A percentile compares a stretch with the other conserved stretches of the same genome.
These are phyloP conservation scores for Pseudogymnoascus sp. DNA, from an alignment of 2,329 filamentous ascomycete species.

Conservation along the genomic window DNA sequence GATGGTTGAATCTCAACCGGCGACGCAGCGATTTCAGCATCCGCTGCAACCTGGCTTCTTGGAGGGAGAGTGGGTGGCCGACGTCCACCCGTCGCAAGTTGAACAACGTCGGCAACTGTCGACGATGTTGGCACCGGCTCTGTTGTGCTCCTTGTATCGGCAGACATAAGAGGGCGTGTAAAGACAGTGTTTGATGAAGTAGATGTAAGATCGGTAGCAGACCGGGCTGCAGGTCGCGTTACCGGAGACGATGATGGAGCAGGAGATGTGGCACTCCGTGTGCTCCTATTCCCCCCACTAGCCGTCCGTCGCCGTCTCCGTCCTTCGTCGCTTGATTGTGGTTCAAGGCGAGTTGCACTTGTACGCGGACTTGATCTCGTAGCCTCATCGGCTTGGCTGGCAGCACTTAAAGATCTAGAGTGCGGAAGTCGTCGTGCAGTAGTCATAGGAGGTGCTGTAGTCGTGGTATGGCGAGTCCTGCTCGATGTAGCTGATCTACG, in stretches of 20 bases:
- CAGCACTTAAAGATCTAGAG: conserved; percentile 41
- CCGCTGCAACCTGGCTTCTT: background rate
- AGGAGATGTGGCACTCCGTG: conserved; percentile 49
- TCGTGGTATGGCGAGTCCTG: background rate
- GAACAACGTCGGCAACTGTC: background rate
- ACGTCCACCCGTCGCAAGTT: background rate
- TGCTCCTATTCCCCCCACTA: conserved; percentile 34
- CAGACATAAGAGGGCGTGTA: conserved; percentile 19
- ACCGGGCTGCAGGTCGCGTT: conserved; percentile 47
- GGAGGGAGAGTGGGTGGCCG: background rate
- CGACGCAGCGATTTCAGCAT: background rate
- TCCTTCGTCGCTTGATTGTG: conserved; percentile 40
- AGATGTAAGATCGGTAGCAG: conserved; percentile 56
- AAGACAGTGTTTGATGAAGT: conserved; percentile 18
- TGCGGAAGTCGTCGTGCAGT: conserved; percentile 31
- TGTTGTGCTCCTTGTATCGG: conserved; percentile 19
- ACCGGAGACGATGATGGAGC: conserved; percentile 35
- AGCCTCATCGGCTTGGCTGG: conserved; percentile 40
- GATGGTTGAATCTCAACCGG: background rate
- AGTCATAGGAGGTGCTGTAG: conserved; percentile 16
- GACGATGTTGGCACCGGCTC: background rate
- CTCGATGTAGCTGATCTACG: background rate
- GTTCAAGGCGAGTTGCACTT: conserved; percentile 42
- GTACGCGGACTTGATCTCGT: conserved; percentile 42
- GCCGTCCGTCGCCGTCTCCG: conserved; percentile 44